Evolutionary conservation across 1,284 basidiomycete genomes (phyloP).

Genomic region (Ustanciosporium gigantosporum): DNA sequence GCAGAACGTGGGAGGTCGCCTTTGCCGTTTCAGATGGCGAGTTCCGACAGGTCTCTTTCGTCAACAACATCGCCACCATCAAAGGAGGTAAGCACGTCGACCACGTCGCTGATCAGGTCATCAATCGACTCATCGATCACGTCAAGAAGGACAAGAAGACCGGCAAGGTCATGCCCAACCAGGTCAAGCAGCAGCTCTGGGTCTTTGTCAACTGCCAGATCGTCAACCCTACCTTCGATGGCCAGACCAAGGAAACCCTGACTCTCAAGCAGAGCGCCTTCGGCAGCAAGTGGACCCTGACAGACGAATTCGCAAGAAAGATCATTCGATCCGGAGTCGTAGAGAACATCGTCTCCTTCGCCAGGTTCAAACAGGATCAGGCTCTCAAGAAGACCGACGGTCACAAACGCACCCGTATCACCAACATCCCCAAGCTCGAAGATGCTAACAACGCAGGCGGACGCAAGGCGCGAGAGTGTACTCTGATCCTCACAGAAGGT

Average conservation of each 20-base stretch:
- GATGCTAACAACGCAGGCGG: constrained; percentile 98
- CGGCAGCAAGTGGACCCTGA: constrained; percentile 80
- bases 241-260: constrained; percentile 96
- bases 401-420: constrained; percentile 75
- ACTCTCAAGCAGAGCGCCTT: constrained; percentile 89
- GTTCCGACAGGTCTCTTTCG: constrained; percentile 84
- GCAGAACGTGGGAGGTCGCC: constrained; percentile 86
- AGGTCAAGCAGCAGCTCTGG: constrained; percentile 98
- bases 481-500: constrained; percentile 97
- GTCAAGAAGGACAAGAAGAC: constrained; percentile 90
- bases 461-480: constrained; percentile 76
- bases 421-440: constrained; percentile 88
- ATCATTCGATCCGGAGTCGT: constrained; percentile 87
- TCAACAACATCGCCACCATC: constrained; percentile 94
- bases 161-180: constrained; percentile 84
- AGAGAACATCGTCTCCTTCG: constrained; percentile 91
- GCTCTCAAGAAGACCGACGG: constrained; percentile 96
- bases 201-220: constrained; percentile 95
- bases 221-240: constrained; percentile 98
- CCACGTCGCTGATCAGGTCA: constrained; percentile 83
- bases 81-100: constrained; percentile 96
- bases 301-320: constrained; percentile 95
- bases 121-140: constrained; percentile 72
- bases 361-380: constrained; percentile 94
- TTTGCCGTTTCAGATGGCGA: constrained; percentile 89